Evolutionary conservation across 163 green algal genomes (phyloP).

Genomic region (Botryococcus braunii): DNA sequence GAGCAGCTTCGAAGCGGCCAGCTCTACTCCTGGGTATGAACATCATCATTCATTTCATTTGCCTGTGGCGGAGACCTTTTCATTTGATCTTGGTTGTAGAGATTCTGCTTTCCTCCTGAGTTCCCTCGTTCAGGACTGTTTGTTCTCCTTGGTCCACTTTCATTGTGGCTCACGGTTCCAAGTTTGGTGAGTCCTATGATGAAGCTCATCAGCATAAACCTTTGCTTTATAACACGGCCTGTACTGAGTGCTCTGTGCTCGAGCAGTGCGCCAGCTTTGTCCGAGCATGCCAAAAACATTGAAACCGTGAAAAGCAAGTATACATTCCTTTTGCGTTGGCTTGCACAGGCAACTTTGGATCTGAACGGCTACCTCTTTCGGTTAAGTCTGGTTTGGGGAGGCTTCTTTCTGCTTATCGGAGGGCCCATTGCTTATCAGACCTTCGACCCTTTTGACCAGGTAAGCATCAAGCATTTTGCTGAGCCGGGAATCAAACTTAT

Average conservation of each 20-base stretch:
- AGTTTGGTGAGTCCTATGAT: no score
- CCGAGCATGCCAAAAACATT: not conserved
- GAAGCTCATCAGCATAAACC: no score
- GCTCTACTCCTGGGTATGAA: constrained; percentile 66
- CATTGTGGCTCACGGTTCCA: no score
- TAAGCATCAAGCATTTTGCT: constrained; percentile 12
- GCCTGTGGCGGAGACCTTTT: not conserved
- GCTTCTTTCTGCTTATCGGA: constrained; percentile 49
- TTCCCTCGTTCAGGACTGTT: no score
- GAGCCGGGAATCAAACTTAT: no score
- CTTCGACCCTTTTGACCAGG: constrained; percentile 60
- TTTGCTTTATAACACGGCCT: no score
- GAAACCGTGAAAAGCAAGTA: not conserved
- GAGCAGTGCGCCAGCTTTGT: no score
- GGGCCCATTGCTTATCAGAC: constrained; percentile 74
- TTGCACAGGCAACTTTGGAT: constrained; percentile 44
- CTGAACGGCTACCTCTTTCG: constrained; percentile 43
- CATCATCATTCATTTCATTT: not conserved
- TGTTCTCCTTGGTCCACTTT: no score
- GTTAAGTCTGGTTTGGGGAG: constrained; percentile 43
- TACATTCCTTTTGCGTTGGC: not conserved
- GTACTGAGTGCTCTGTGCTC: no score
- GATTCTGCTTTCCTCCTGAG: no score
- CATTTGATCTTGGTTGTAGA: constrained; percentile 2
- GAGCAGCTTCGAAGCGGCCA: constrained; percentile 50